Base-by-base conservation (phyloP, 139 green algal species). In the Picochlorum sp. region DNA sequence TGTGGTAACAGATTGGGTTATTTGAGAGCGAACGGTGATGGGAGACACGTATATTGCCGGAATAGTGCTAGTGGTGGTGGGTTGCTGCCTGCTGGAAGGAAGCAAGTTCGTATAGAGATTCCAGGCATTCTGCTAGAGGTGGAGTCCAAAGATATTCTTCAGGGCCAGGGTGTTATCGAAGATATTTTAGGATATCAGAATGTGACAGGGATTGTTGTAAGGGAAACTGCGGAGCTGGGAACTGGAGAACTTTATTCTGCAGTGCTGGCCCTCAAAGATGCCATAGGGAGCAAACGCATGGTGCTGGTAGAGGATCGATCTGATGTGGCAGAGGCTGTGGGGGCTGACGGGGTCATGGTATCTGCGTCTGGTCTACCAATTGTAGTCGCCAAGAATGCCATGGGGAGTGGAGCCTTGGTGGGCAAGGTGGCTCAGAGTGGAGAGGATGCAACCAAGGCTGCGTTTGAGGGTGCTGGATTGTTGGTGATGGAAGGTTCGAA, bases 341-440 rank as follows among this genome's bases (percentile, higher is more conserved):
- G 73, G 14, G 88, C 87, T 3, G 85, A 96, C 37, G 92, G 92
- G 4, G 89, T 95, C 21, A 51, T 97, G 20, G 77, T 98, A 13
- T 87, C 77, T 2, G 45, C 76, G 20, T 65, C 72, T 64, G 89
- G 90, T 15, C 70, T 97, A 23, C 91, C 91, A 0, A 82, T 82
- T 0, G 83, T 92, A n/a, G 88, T 96, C 0, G 91, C 90, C 28
- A 84, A 88, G 38, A 73, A 77, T 16, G 92, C 89, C 83, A 75
- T 95, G 62, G 38, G 69, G 1, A 70, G 62, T 1, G 60, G 66
- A 3, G 28, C 65, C 2, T 69, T 97, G 7, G 75, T 97, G 5
- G 91, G 83, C 0, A 69, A 77, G 9, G 34, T 77, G 3, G 88
- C 90, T 9, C 60, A 14, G 8, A 71, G 57, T 4, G 72, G 66